Base-by-base conservation (phyloP, 129 eudicot species). In the Sambucus nigra region DNA sequence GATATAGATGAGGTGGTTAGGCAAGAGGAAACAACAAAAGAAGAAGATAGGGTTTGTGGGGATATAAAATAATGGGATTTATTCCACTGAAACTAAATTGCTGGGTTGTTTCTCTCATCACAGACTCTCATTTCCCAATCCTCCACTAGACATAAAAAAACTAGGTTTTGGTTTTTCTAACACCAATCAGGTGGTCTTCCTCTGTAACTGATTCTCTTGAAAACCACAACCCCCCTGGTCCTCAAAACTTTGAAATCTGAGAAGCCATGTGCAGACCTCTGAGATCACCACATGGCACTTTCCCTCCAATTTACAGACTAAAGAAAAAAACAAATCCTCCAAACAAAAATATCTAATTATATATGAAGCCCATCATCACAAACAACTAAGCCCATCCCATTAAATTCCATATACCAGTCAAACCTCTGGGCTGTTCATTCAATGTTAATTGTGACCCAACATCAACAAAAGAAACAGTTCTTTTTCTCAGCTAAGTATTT, bases 221-320 rank as follows among this genome's bases (percentile, higher is more conserved):
- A 69, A 66, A 74, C 57, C 47, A 72, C 73, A 78, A 76, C 57
- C 69, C 65, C 41, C 67, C 60, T 47, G 40, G 47, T 67, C 66
- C 59, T 69, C 66, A 72, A 60, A 57, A 61, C 82, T 63, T 89
- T 73, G 93, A 74, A 81, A 74, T 62, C 26, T 38, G 85, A 67
- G 85, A 81, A 69, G 82, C 79, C 97, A 89, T 84, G 95, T 89
- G 97, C 80, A 70, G 70, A 68, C 50, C 71, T 84, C 95, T 81
- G 85, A 73, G 93, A 81, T 78, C 76, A 72, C 76, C 81, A 80
- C 88, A 79, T 81, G 95, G 64, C 78, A 69, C 65, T 67, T 80
- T 57, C 65, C 61, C 68, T 59, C 67, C 75, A 41, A 58, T 47
- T 46, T 35, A 28, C 46, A 7, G 11, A 31, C 3, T 12, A 22